A percentile compares a stretch with the other conserved stretches of the same genome.
phyloP scores from a whole-genome alignment of 2,329 filamentous ascomycete species.

The Orbilia ellipsospora region DNA sequence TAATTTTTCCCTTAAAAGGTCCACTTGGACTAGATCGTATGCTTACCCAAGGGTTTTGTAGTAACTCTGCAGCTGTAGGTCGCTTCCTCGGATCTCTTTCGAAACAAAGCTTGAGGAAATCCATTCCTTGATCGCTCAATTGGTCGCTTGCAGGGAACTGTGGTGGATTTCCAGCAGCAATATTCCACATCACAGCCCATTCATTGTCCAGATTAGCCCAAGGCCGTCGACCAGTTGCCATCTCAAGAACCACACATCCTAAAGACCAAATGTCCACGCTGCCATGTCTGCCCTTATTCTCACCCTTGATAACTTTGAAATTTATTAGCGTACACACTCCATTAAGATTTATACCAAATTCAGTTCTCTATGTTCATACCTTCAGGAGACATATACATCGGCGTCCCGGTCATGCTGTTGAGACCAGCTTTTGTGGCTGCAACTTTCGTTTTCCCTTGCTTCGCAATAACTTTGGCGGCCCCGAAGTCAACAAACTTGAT shows the following conservation, averaged over 20 bases:
- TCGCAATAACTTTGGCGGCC: slow-evolving; percentile 94
- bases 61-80: slow-evolving; percentile 83
- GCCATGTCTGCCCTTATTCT: slow-evolving; percentile 80
- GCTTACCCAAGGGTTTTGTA: slow-evolving; percentile 90
- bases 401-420: slow-evolving; percentile 92
- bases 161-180: slow-evolving; percentile 93
- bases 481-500: slow-evolving; percentile 99
- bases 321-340: neutral
- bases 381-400: slow-evolving; percentile 99
- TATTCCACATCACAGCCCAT: slow-evolving; percentile 99
- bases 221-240: slow-evolving; percentile 92
- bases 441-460: slow-evolving; percentile 87
- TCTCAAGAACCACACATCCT: slow-evolving; percentile 95
- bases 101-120: slow-evolving; percentile 90
- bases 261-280: slow-evolving; percentile 96
- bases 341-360: neutral
- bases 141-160: slow-evolving; percentile 84
- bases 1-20: neutral
- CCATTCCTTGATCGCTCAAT: slow-evolving; percentile 82
- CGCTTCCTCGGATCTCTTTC: slow-evolving; percentile 81
- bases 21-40: neutral
- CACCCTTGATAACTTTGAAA: slow-evolving; percentile 81
- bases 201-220: slow-evolving; percentile 98
- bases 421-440: slow-evolving; percentile 73
- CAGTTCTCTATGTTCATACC: slow-evolving; percentile 30